Percentiles rank a stretch among this genome's conserved stretches.
Evolutionary conservation across 202 grass and related monocot genomes (phyloP).

Genomic region (Tripidium arundinaceum): DNA sequence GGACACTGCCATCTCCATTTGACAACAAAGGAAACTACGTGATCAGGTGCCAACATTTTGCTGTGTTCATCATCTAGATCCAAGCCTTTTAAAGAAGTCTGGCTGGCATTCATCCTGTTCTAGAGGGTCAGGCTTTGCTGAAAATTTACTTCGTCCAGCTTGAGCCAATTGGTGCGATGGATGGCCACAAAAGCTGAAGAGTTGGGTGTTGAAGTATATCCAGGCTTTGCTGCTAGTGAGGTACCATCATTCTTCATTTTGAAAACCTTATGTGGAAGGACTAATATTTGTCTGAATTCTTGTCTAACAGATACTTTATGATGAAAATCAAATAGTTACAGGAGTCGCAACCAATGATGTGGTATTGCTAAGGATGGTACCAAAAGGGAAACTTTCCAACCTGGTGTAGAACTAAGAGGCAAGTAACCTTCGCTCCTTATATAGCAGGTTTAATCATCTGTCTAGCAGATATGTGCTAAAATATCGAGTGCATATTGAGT

Average conservation of each 20-base stretch:
- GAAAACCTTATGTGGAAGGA: constrained; percentile 16
- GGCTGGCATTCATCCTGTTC: background rate
- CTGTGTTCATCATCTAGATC: background rate
- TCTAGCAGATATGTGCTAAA: background rate
- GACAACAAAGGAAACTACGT: constrained; percentile 92
- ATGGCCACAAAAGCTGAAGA: constrained; percentile 87
- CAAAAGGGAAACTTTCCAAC: constrained; percentile 84
- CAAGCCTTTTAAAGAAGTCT: no score
- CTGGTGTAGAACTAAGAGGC: constrained; percentile 90
- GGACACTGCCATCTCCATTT: constrained; percentile 82
- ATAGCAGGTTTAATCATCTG: no score
- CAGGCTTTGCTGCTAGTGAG: constrained; percentile 98
- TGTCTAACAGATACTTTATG: constrained; percentile 83
- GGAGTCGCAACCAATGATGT: constrained; percentile 95
- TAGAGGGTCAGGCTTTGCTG: background rate
- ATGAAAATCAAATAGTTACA: constrained; percentile 72
- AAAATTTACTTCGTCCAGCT: constrained; percentile 40
- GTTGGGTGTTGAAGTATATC: constrained; percentile 94
- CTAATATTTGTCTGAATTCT: constrained; percentile 44
- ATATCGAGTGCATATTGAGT: background rate
- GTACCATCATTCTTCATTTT: constrained; percentile 39
- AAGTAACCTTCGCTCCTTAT: constrained; percentile 10
- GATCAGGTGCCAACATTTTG: constrained; percentile 52
- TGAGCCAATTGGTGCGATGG: constrained; percentile 85
- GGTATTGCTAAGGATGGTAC: constrained; percentile 97